Percentiles rank a stretch among this genome's conserved stretches.
These are phyloP conservation scores for Acer campestre DNA, from an alignment of 345 rosid species.

Conservation along the genomic window DNA sequence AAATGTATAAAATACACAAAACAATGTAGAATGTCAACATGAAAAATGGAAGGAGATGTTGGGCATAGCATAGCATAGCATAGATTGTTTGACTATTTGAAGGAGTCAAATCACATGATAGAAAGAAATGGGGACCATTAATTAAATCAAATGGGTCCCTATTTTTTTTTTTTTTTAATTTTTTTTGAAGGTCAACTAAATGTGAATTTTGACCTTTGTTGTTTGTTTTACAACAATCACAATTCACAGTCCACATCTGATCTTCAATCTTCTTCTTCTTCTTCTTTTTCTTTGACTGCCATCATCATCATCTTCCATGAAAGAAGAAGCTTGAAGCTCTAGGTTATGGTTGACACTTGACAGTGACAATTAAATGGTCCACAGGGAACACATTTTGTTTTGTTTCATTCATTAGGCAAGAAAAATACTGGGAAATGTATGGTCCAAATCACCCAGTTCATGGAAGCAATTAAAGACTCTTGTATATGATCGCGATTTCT, in stretches of 20 bases:
- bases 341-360: neutral
- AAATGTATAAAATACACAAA: neutral
- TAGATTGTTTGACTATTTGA: slow-evolving; percentile 29
- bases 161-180: neutral
- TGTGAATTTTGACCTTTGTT: neutral
- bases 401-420: too few relatives aligned
- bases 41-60: neutral
- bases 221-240: neutral
- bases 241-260: neutral
- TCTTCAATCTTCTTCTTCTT: neutral
- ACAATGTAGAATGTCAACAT: slow-evolving; percentile 22
- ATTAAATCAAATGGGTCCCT: slow-evolving; percentile 1
- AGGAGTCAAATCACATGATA: slow-evolving; percentile 22
- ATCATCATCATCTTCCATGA: neutral
- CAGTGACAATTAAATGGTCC: neutral
- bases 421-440: too few relatives aligned
- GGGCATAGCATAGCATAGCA: neutral
- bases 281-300: slow-evolving; percentile 14
- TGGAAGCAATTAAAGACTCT: too few relatives aligned
- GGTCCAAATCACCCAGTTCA: too few relatives aligned
- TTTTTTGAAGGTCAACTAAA: slow-evolving; percentile 21
- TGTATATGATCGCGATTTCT: too few relatives aligned
- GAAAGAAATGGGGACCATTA: neutral
- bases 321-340: slow-evolving; percentile 12
- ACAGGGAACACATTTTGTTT: neutral